Evolutionary conservation across 306 rosid species (phyloP), one percentile per base, ranked within the genome.

Genomic region (Vigna radiata): DNA sequence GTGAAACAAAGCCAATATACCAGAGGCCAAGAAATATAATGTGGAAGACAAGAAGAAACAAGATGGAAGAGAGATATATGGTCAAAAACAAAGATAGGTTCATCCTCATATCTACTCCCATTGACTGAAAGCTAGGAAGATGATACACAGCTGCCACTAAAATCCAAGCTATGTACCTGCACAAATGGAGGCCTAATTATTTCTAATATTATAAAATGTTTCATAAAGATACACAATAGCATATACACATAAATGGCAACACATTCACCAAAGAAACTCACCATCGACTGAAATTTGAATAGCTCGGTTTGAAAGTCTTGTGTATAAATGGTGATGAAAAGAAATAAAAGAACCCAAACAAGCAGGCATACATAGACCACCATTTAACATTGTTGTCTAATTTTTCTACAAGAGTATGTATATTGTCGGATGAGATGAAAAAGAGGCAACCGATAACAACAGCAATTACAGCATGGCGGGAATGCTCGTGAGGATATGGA

Each of bases 41-140:
- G 82, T 96, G 99, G 79, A 96, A 96, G 68, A 89, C 91, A 56
- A 86, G 43, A 81, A 96, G 99, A 87, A 96, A 96, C 72, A 88
- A 76, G 73, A 92, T 89, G 81, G 99, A 96, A 77, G 99, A 86
- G 63, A 96, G 80, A 60, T 85, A 96, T 77, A 96, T 93, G 13
- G 97, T 92, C 62, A 92, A 81, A 82, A 93, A 91, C 81, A 96
- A 77, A 31, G 98, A 92, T 25, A 96, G 83, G 82, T 90, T 96
- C 99, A 92, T 92, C 88, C 97, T 91, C 87, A 96, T 77, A 86
- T 96, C 99, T 79, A 96, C 93, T 80, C 98, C 97, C 99, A 92
- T 96, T 79, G 97, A 92, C 91, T 80, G 93, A 83, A 92, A 91
- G 88, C 97, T 92, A 64, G 98, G 98, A 78, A 96, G 98, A 81